Percentiles rank a stretch among this genome's conserved stretches.
Evolutionary conservation across 306 rosid genomes (phyloP).

Genomic region (Quercus robur): DNA sequence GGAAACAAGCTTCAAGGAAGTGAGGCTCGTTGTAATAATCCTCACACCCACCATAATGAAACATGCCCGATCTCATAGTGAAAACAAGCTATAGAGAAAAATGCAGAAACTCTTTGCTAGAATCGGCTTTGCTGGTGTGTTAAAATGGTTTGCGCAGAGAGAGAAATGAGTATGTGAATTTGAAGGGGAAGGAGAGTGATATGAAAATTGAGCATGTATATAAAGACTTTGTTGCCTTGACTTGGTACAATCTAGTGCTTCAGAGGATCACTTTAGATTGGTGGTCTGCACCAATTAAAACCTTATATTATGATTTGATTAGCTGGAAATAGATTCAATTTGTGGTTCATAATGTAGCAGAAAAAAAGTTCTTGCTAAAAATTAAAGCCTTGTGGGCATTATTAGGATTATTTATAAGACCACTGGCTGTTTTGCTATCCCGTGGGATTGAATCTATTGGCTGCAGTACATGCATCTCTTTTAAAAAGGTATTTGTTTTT

Average conservation of each 20-base stretch:
- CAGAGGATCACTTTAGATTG: neutral
- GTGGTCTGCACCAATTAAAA: neutral
- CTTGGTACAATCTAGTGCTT: conserved; percentile 11
- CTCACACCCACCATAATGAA: conserved; percentile 45
- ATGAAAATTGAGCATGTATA: conserved; percentile 31
- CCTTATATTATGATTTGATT: neutral
- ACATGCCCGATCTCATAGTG: conserved; percentile 47
- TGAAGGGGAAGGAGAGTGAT: neutral
- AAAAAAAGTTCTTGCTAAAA: conserved; percentile 1
- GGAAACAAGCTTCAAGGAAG: conserved; percentile 84
- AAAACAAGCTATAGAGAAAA: neutral
- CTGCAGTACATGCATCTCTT: conserved; percentile 40
- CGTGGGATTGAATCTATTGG: conserved; percentile 28
- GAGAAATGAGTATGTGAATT: neutral
- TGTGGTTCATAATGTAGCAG: conserved; percentile 2
- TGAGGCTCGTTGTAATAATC: conserved; percentile 54
- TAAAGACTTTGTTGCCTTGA: conserved; percentile 25
- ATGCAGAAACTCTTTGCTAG: conserved; percentile 1
- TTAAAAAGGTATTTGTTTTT: conserved; percentile 1
- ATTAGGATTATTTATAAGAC: neutral
- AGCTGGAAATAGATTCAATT: neutral
- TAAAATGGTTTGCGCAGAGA: neutral
- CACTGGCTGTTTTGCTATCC: conserved; percentile 32
- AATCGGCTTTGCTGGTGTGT: neutral
- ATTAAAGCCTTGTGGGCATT: neutral